These are phyloP conservation scores for Ascochyta rabiei DNA, from an alignment of 2,329 filamentous ascomycete species.

Conservation along the genomic window DNA sequence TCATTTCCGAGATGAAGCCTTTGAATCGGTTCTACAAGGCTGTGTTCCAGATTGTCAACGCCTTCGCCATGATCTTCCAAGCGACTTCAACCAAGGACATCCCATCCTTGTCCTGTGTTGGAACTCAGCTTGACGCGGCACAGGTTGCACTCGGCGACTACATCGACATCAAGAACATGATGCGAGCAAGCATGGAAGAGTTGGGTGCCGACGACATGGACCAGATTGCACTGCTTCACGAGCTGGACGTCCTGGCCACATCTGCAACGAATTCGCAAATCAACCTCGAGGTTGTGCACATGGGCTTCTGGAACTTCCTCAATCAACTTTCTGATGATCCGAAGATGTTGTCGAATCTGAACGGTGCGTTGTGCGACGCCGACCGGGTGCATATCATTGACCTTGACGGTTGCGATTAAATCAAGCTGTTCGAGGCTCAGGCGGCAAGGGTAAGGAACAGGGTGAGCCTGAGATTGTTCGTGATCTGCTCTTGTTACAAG, in stretches of 20 bases:
- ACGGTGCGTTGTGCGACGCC: slow-evolving; percentile 2
- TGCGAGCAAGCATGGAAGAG: background rate
- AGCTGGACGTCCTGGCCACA: slow-evolving; percentile 1
- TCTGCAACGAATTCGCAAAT: background rate
- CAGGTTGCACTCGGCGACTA: slow-evolving; percentile 7
- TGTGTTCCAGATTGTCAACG: background rate
- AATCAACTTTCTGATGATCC: slow-evolving; percentile 5
- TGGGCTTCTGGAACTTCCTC: slow-evolving; percentile 4
- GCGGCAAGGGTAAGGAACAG: background rate
- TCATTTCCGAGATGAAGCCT: slow-evolving; percentile 5
- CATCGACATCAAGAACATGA: background rate
- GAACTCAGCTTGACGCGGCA: background rate
- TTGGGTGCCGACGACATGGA: background rate
- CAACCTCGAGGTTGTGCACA: background rate
- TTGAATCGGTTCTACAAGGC: slow-evolving; percentile 5
- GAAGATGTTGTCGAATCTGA: slow-evolving; percentile 8
- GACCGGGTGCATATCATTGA: background rate
- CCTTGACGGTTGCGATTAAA: background rate
- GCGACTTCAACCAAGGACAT: background rate
- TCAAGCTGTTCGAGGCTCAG: background rate
- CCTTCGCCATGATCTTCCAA: background rate
- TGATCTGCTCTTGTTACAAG: background rate
- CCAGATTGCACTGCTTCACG: background rate
- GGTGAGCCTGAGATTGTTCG: too few species aligned
- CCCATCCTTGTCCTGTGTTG: background rate